Base-by-base conservation (phyloP, 1,284 basidiomycete species). In the Anthracocystis walkeri region DNA sequence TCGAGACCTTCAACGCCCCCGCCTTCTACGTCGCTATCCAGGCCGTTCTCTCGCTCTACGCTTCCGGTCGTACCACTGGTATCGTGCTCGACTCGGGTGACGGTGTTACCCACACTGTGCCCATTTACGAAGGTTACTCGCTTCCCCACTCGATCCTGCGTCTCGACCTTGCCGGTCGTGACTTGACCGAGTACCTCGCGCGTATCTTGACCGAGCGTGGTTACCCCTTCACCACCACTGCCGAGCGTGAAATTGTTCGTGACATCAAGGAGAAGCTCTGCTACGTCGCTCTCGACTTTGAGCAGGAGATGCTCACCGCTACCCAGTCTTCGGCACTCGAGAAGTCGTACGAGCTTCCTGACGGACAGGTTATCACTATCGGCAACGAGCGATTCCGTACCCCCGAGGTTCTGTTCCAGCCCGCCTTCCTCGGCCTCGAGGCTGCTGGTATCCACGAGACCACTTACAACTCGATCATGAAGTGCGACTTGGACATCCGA, bases 191-290 rank as follows among this genome's bases (percentile, higher is more conserved):
- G 81, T 92, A 91, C 88, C 88, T 97, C 80, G 91, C 93, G 89
- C 96, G 95, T 90, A 93, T 94, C 86, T 87, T 97, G 84, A 92
- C 90, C 87, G 95, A 97, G 89, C 91, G 95, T 82, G 95, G 95
- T 35, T 96, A 97, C 88, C 90, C 91, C 65, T 96, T 97, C 91
- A 94, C 92, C 84, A 97, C 87, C 80, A 92, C 93, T 21, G 93
- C 94, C 69, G 94, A 95, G 89, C 91, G 92, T 85, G 94, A 96
- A 90, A 94, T 97, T 74, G 95, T 97, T 84, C 91, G 95, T 84
- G 95, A 97, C 87, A 95, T 97, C 90, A 97, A 97, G 90, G 95
- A 97, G 90, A 96, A 95, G 89, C 91, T 97, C 55, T 96, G 94
- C 89, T 97, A 97, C 87, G 94, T 97, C 82, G 95, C 95, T 42